phyloP scores from a whole-genome alignment of 2,329 filamentous ascomycete species.

The Ophiostoma tasmaniense region DNA sequence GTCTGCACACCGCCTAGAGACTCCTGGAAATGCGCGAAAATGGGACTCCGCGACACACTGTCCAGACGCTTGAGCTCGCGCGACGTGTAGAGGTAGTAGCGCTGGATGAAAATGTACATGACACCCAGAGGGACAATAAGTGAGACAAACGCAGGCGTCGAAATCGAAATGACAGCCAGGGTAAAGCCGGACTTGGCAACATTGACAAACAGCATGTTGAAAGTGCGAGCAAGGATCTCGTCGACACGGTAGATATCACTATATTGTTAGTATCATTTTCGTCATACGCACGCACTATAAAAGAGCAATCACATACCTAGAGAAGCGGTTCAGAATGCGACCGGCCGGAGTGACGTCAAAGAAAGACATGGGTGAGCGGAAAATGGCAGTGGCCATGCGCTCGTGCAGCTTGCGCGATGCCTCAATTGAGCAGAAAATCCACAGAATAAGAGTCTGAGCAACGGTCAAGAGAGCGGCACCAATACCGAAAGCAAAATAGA shows the following conservation, averaged over 20 bases:
- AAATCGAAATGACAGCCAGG: constrained; percentile 70
- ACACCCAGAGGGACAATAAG: constrained; percentile 72
- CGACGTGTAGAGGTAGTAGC: constrained; percentile 93
- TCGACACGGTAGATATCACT: constrained; percentile 71
- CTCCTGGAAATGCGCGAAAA: constrained; percentile 98
- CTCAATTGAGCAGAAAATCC: constrained; percentile 99
- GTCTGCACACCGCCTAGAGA: constrained; percentile 89
- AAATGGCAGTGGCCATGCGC: constrained; percentile 93
- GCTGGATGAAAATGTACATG: constrained; percentile 87
- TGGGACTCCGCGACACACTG: constrained; percentile 89
- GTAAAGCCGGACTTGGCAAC: constrained; percentile 70
- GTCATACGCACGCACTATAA: not conserved
- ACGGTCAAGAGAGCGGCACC: constrained; percentile 80
- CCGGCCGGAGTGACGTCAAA: constrained; percentile 96
- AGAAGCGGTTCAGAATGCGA: constrained; percentile 95
- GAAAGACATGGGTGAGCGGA: constrained; percentile 96
- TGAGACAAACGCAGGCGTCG: constrained; percentile 71
- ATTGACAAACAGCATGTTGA: constrained; percentile 92
- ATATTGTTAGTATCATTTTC: not conserved
- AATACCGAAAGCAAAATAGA: constrained; percentile 92
- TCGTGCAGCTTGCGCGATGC: constrained; percentile 95
- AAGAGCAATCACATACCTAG: constrained; percentile 40
- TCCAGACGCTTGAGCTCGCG: constrained; percentile 93
- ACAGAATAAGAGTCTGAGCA: constrained; percentile 84
- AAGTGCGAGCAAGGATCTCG: constrained; percentile 88